Percentiles rank a stretch among this genome's conserved stretches.
phyloP scores from a whole-genome alignment of 352 stramenopile genomes.

The Phytophthora pluvialis region DNA sequence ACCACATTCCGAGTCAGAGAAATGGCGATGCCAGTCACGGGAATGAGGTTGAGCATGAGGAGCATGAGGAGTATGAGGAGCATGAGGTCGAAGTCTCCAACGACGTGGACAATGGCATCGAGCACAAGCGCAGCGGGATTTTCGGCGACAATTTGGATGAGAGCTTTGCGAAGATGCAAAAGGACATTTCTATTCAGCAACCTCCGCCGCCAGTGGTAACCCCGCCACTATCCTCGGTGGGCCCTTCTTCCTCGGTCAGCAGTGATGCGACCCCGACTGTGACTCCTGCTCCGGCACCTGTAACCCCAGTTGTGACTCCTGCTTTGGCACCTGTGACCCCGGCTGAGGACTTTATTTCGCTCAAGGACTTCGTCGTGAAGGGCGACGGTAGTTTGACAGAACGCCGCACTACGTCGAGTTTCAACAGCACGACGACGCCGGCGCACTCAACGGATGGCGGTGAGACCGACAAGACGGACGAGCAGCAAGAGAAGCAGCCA shows the following conservation, averaged over 20 bases:
- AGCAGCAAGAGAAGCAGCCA: constrained; percentile 17
- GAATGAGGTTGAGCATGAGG: constrained; percentile 8
- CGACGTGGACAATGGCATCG: not conserved
- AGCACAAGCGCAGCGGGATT: constrained; percentile 12
- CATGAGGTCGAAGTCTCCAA: constrained; percentile 11
- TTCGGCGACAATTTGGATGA: constrained; percentile 27
- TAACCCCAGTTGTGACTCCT: not conserved
- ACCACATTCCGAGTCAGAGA: constrained; percentile 13
- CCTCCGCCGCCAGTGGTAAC: constrained; percentile 13
- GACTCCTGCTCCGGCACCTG: not conserved
- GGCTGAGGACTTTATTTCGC: constrained; percentile 53
- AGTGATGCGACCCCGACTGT: constrained; percentile 16
- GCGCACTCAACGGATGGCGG: constrained; percentile 25
- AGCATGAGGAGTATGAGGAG: too few species aligned
- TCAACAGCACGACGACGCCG: constrained; percentile 36
- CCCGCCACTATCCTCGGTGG: constrained; percentile 22
- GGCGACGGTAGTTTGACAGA: constrained; percentile 39
- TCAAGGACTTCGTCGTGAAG: constrained; percentile 58
- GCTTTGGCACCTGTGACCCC: not conserved
- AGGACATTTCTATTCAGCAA: constrained; percentile 36
- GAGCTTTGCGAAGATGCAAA: constrained; percentile 39
- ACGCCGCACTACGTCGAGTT: constrained; percentile 28
- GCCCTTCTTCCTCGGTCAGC: constrained; percentile 14
- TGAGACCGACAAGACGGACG: constrained; percentile 22
- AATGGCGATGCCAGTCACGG: constrained; percentile 4